phyloP scores from a whole-genome alignment of 768 basidiomycete genomes.

The Leccinum variicolor region DNA sequence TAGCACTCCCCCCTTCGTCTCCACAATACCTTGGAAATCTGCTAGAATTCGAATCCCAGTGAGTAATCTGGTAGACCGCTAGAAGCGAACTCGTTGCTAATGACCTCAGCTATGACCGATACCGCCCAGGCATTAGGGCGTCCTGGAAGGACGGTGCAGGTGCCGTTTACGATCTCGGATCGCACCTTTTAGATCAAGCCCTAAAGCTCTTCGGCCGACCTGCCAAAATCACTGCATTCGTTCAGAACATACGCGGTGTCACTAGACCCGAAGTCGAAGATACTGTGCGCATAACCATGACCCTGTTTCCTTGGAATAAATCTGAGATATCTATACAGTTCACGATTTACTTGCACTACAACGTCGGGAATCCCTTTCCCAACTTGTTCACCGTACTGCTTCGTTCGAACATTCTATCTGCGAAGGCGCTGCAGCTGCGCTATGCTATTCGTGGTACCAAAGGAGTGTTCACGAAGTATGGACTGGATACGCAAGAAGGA shows the following conservation, averaged over 20 bases:
- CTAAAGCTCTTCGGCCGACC: constrained; percentile 77
- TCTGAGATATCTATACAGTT: constrained; percentile 34
- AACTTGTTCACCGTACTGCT: constrained; percentile 66
- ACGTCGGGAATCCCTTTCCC: constrained; percentile 34
- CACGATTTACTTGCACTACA: constrained; percentile 52
- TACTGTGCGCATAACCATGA: constrained; percentile 38
- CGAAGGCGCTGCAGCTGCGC: constrained; percentile 61
- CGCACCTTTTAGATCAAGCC: constrained; percentile 79
- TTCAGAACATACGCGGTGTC: constrained; percentile 65
- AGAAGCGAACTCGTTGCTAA: background rate
- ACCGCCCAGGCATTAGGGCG: constrained; percentile 58
- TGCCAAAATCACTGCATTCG: constrained; percentile 59
- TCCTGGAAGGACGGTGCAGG: constrained; percentile 82
- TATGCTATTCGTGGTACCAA: constrained; percentile 69
- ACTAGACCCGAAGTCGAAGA: constrained; percentile 68
- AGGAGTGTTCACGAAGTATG: constrained; percentile 72
- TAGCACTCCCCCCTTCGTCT: constrained; percentile 50
- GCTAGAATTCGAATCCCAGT: constrained; percentile 76
- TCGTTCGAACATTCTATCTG: constrained; percentile 67
- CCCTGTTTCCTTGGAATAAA: background rate
- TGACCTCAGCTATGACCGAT: constrained; percentile 64
- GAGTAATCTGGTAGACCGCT: constrained; percentile 19
- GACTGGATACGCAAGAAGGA: constrained; percentile 77
- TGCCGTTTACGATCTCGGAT: constrained; percentile 72
- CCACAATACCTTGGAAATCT: constrained; percentile 57